Evolutionary conservation across 768 basidiomycete species (phyloP), one percentile per base, ranked within the genome.

Genomic region (Trametes coccinea): DNA sequence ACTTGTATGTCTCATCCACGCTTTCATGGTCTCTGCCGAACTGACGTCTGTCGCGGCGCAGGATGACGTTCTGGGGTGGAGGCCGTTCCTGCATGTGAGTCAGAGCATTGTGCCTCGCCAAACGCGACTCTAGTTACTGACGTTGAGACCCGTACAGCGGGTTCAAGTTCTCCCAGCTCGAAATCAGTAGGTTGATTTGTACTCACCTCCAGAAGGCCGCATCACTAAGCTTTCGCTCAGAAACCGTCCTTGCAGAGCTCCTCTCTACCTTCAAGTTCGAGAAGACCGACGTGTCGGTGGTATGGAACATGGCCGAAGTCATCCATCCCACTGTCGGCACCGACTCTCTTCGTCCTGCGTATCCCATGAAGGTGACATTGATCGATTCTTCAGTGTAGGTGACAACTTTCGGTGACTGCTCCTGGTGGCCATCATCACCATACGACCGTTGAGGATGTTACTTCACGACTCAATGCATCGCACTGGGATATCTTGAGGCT

Each of bases 81-180:
- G 50, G 55, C 5, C 48, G 54, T 6, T 17, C 49, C 8, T 64
- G 63, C 59, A 60, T 60, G 63, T 64, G 44, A n/a, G 53, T 51
- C 4, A n/a, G n/a, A n/a, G n/a, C n/a, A n/a, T n/a, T n/a, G n/a
- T n/a, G n/a, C n/a, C n/a, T n/a, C n/a, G n/a, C n/a, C n/a, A n/a
- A n/a, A n/a, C n/a, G n/a, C n/a, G 2, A 17, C 39, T 52, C 44
- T 53, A n/a, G 3, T 27, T 27, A 46, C 11, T 30, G 11, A 14
- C 17, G 5, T 1, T 3, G 9, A 13, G 1, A 2, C 13, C n/a
- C 14, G 16, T 39, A 5, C 60, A 77, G 75, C 33, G 79, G 79
- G 48, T 79, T 79, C 72, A 78, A 79, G 59, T 79, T 78, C 66
- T 74, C 78, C 1, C 74, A 77, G 60, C 66, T 80, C 13, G 78